Conservation (phyloP, 768 basidiomycete species). For the Auriscalpium vulgare region DNA sequence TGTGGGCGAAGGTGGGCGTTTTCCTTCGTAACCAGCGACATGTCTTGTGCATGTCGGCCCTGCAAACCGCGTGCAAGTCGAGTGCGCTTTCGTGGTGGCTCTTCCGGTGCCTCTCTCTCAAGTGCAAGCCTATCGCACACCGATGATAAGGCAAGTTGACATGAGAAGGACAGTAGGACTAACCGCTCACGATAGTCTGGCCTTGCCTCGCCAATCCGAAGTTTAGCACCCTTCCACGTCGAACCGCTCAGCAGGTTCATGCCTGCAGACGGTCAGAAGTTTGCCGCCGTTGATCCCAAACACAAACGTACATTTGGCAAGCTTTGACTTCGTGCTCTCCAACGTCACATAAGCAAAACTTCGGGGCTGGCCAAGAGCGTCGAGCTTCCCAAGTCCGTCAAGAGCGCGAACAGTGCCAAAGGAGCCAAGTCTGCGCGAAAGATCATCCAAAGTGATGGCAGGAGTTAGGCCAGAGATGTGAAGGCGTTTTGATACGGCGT, state of each 20-base stretch:
- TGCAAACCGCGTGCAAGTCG: constrained; percentile 25
- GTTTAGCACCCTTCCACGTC: constrained; percentile 82
- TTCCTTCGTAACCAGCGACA: constrained; percentile 55
- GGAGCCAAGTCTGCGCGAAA: constrained; percentile 46
- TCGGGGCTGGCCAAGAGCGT: constrained; percentile 58
- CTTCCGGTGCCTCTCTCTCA: constrained; percentile 27
- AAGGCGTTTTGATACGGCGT: constrained; percentile 45
- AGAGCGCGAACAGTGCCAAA: constrained; percentile 65
- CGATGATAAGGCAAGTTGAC: not conserved
- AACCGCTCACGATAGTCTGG: constrained; percentile 64
- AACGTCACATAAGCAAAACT: constrained; percentile 73
- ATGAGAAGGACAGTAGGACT: constrained; percentile 14
- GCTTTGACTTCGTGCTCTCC: constrained; percentile 48
- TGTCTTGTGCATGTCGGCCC: constrained; percentile 47
- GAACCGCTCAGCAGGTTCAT: constrained; percentile 71
- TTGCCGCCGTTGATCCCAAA: not conserved
- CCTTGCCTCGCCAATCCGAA: constrained; percentile 79
- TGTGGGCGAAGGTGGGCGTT: constrained; percentile 44
- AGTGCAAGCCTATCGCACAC: constrained; percentile 22
- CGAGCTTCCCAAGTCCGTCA: constrained; percentile 59
- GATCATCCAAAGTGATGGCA: constrained; percentile 46
- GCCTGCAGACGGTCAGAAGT: constrained; percentile 32
- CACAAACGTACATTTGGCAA: constrained; percentile 53
- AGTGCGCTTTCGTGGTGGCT: constrained; percentile 39
- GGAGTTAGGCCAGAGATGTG: constrained; percentile 74